Evolutionary conservation across 805 yeast species (phyloP), one percentile per base, ranked within the genome.

Genomic region (Candida montana): DNA sequence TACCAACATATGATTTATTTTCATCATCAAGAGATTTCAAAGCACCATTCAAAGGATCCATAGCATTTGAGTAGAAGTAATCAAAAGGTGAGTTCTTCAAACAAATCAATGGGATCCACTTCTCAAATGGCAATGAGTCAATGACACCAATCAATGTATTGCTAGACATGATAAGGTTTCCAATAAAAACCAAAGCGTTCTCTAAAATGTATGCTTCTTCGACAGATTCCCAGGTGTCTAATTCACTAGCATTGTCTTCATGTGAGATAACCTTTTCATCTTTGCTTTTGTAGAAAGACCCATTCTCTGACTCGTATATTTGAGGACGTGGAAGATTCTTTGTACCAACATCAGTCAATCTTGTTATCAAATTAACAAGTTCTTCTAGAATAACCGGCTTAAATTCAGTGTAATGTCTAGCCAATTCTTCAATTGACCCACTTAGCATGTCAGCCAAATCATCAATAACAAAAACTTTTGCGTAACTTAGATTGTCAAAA

Each of bases 321-420:
- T 61, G 55, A 6, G 74, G 60, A 0, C 71, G 71, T 4, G 62
- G 53, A 48, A 76, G 63, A 7, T 50, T 44, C 2, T 55, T 52
- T 13, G 56, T 51, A 1, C 70, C 69, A 24, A 53, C 49, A 0
- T 35, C 41, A 0, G 83, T 77, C 8, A 79, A 57, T 8, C 64
- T 59, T 20, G 66, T 60, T 1, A 81, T 64, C n/a, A 81, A 48
- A 0, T 53, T 50, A 2, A 67, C 62, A 35, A 80, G 63, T 39
- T 77, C 75, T 3, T 67, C 61, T 38, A 76, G 60, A 18, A 89
- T 77, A 0, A 62, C 53, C 0, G 83, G 80, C 37, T 83, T 79
- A 45, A 88, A 66, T 2, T 73, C 77, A 1, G 95, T 86, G 54
- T 85, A 87, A 55, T 90, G 96, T 54, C 96, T 74, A 2, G 85